Base-by-base conservation (phyloP, 306 rosid genomes). In the Vachellia collinsii region DNA sequence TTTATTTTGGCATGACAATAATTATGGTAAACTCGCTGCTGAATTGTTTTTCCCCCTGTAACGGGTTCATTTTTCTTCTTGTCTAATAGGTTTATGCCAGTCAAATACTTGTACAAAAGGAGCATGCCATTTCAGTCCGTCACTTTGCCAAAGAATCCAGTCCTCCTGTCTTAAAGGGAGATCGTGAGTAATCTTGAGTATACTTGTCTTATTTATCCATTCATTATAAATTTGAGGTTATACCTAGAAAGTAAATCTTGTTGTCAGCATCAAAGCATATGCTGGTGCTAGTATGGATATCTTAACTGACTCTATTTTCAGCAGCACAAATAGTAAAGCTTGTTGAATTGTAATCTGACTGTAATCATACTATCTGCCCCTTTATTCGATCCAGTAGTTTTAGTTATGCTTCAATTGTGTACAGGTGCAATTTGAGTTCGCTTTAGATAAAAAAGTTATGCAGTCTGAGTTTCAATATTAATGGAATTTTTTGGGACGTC, bases 111-210 rank as follows among this genome's bases (percentile, higher is more conserved):
- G 74, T 92, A 46, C 97, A 87, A 39, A 94, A 82, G 84, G 94
- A 89, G 76, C 74, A 80, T 87, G 88, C 88, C 46, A 69, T 92
- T 88, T 94, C 91, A 6, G 92, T 89, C 65, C 98, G 99, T 70
- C 81, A 74, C 88, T 95, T 86, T 76, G 97, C 98, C 62, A 83
- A 93, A 81, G 94, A 80, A 83, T 83, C 99, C 54, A 80, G 75
- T 51, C 94, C 87, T 66, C 88, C 92, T 25, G 70, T 86, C 37
- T 91, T 95, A 4, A 90, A 93, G 92, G 99, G 99, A 83, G 99
- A 93, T 77, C 82, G 99, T 95, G 85, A 89, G 97, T 80, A 68
- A 41, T 58, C 48, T 56, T 54, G 50, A 19, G 6, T 77, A n/a
- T n/a, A 64, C 54, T 50, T 81, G 59, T 81, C n/a, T 83, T 47